Conservation (phyloP, 768 basidiomycete species). For the Kwoniella heveanensis region DNA sequence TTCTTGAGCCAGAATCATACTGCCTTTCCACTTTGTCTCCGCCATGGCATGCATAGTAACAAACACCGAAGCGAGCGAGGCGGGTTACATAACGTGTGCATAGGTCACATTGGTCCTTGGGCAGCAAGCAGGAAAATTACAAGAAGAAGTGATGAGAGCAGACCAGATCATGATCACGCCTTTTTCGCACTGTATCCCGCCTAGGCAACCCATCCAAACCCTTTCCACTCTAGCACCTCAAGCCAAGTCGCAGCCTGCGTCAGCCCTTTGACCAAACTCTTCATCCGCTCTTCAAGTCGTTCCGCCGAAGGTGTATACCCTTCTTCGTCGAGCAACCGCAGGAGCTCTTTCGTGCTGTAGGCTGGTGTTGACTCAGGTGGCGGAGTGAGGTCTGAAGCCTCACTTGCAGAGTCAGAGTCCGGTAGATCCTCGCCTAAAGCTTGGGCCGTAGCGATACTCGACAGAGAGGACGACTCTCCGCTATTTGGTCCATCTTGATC, state of each 20-base stretch:
- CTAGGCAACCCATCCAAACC: conserved; percentile 29
- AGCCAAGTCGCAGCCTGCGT: conserved; percentile 34
- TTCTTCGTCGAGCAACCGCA: conserved; percentile 5
- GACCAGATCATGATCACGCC: too few relatives aligned
- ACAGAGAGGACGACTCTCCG: conserved; percentile 2
- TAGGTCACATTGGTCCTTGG: too few relatives aligned
- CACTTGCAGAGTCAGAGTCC: conserved; percentile 7
- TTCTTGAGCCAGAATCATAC: too few relatives aligned
- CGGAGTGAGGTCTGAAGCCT: conserved; percentile 13
- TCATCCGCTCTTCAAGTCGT: conserved; percentile 25
- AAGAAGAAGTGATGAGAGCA: too few relatives aligned
- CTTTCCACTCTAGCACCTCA: conserved; percentile 41
- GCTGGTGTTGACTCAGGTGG: conserved; percentile 7
- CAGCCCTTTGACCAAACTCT: conserved; percentile 21
- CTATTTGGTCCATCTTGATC: not conserved
- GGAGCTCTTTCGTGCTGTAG: conserved; percentile 13
- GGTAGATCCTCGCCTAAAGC: conserved; percentile 1
- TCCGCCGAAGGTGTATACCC: conserved; percentile 26
- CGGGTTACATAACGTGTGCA: too few relatives aligned
- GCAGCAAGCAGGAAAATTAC: too few relatives aligned
- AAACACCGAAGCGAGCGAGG: too few relatives aligned
- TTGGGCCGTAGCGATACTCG: not conserved
- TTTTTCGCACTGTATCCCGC: too few relatives aligned
- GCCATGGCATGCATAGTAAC: too few relatives aligned
- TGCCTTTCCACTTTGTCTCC: too few relatives aligned